Conservation (phyloP, 768 basidiomycete genomes). For the Coprinopsis strossmayeri region DNA sequence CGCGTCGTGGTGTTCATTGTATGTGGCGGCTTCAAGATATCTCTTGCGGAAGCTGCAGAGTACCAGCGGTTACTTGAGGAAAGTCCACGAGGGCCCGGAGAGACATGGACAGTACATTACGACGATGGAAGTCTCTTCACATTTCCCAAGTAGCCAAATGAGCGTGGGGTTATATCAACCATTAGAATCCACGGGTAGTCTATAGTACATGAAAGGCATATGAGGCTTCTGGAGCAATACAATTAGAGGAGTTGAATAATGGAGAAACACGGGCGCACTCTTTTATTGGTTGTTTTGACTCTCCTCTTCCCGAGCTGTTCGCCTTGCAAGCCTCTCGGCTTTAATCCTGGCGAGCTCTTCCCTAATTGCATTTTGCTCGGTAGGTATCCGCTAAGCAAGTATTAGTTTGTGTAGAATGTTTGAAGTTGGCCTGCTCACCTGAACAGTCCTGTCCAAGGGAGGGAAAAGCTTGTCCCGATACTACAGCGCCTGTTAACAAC, state of each 20-base stretch:
- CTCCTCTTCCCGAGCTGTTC: conserved; percentile 36
- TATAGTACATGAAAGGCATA: neutral
- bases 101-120: conserved; percentile 30
- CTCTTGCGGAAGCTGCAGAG: conserved; percentile 42
- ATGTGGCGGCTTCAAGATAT: conserved; percentile 68
- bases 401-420: neutral
- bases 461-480: conserved; percentile 73
- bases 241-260: no score
- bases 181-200: neutral
- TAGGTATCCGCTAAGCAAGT: conserved; percentile 47
- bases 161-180: neutral
- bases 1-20: conserved; percentile 57
- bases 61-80: conserved; percentile 36
- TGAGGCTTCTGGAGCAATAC: no score
- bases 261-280: no score
- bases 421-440: conserved; percentile 26
- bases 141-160: conserved; percentile 16
- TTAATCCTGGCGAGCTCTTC: conserved; percentile 70
- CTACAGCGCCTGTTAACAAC: conserved; percentile 26
- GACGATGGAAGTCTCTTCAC: conserved; percentile 31
- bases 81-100: conserved; percentile 20
- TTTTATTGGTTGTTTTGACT: conserved; percentile 18
- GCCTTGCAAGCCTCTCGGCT: conserved; percentile 45
- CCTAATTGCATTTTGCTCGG: conserved; percentile 56
- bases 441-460: conserved; percentile 45